Evolutionary conservation across 306 rosid species (phyloP).

Genomic region (Ochetophila trinervis): DNA sequence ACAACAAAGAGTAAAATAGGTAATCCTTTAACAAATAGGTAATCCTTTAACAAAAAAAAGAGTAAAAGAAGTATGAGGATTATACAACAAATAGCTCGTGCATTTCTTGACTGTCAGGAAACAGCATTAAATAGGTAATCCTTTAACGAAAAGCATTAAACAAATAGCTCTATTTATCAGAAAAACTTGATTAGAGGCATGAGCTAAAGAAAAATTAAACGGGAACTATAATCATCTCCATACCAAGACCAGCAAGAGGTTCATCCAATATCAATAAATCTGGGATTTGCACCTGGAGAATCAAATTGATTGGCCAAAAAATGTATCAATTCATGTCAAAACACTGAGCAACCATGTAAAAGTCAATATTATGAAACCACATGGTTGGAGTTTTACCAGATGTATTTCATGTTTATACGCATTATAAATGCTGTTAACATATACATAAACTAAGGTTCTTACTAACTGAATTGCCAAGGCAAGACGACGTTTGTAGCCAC

Average conservation of each 20-base stretch:
- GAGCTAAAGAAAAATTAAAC: constrained; percentile 15
- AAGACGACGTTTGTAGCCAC: constrained; percentile 96
- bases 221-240: constrained; percentile 23
- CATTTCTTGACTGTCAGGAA: constrained; percentile 4
- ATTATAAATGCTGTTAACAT: constrained; percentile 3
- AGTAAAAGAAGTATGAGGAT: constrained; percentile 13
- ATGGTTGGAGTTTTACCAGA: background rate
- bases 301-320: constrained; percentile 13
- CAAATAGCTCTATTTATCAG: background rate
- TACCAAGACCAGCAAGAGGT: constrained; percentile 98
- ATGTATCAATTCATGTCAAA: constrained; percentile 16
- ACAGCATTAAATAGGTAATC: background rate
- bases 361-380: constrained; percentile 9
- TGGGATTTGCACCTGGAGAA: constrained; percentile 80
- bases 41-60: background rate
- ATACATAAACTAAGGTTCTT: constrained; percentile 31
- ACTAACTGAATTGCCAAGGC: constrained; percentile 93
- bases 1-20: background rate
- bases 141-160: background rate
- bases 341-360: background rate
- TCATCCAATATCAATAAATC: constrained; percentile 90
- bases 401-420: constrained; percentile 6
- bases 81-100: background rate
- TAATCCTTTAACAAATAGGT: too few relatives aligned
- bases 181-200: constrained; percentile 11